Evolutionary conservation across 169 alveolate species (phyloP), one percentile per base, ranked within the genome.

Genomic region (Plasmodium chabaudi): DNA sequence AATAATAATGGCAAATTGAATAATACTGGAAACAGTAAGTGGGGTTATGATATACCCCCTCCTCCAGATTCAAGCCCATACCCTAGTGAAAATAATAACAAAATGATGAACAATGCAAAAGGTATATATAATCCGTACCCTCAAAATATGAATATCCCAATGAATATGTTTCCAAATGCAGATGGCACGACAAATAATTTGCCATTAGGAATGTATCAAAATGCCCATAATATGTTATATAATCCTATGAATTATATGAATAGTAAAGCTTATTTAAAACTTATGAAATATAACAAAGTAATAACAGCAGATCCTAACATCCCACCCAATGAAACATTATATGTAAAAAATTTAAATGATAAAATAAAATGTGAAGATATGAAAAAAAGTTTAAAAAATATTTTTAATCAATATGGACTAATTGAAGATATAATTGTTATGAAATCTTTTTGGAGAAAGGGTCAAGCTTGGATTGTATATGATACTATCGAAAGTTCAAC

Each of bases 371-470:
- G 73, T 13, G 87, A 65, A 53, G 94, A 82, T 15, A 65, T 94
- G 92, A 87, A 92, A 82, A 91, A 87, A 25, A 92, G 64, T 12
- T 70, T 94, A 69, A 61, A 77, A 51, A 92, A 93, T 39, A 49
- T 94, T 75, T 94, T 94, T 68, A 84, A 82, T 15, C 89, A 84
- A 47, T 94, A 71, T 55, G 97, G 97, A 17, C 88, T 68, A 49
- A 88, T 94, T 23, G 65, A 92, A 63, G 94, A 94, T 47, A 57
- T 94, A 51, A 93, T 94, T 9, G 96, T 95, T 17, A 92, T 94
- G 94, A 88, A 92, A 46, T 94, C 97, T 17, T 94, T 94, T 88
- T 94, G 97, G 97, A 71, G 97, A 59, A 92, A 91, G 51, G 97
- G 97, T 12, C 97, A 94, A 87, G 97, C 97, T 10, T 94, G 96